phyloP scores from a whole-genome alignment of 1,139 yeast species.

The Citeromyces hawaiiensis region DNA sequence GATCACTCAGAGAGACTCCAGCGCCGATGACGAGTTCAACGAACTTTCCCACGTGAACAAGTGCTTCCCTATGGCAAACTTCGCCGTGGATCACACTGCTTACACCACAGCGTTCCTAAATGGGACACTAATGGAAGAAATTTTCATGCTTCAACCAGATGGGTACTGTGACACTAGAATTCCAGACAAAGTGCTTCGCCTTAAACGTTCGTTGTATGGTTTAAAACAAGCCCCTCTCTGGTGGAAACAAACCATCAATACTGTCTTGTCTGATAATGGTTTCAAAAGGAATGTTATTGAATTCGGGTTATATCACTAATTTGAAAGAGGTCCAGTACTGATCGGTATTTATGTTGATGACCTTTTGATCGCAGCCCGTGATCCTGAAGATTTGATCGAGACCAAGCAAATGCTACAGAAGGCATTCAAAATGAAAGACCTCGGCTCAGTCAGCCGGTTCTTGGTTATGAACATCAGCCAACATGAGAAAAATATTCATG shows the following conservation, averaged over 20 bases:
- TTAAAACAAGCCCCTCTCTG: conserved; percentile 12
- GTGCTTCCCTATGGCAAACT: too few relatives aligned
- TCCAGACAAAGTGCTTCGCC: conserved; percentile 2
- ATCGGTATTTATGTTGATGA: conserved; percentile 7
- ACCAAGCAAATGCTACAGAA: background rate
- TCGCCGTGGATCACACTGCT: conserved; percentile 3
- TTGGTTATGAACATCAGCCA: background rate
- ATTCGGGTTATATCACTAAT: conserved; percentile 4
- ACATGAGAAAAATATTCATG: background rate
- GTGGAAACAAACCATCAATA: conserved; percentile 8
- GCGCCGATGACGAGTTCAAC: too few relatives aligned
- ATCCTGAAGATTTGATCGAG: background rate
- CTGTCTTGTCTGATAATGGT: conserved; percentile 3
- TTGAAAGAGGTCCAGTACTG: conserved; percentile 1
- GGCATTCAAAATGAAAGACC: background rate
- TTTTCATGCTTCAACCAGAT: conserved; percentile 10
- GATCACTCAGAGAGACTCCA: too few relatives aligned
- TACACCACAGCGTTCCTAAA: conserved; percentile 7
- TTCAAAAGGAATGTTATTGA: conserved; percentile 4
- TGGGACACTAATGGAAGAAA: conserved; percentile 9
- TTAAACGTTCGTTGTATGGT: conserved; percentile 11
- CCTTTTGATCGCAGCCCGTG: conserved; percentile 7
- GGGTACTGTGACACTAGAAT: conserved; percentile 5
- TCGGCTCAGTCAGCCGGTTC: background rate
- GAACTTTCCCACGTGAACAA: too few relatives aligned